Conservation (phyloP, 78 protist genomes). For the Cyanophora paradoxa region DNA sequence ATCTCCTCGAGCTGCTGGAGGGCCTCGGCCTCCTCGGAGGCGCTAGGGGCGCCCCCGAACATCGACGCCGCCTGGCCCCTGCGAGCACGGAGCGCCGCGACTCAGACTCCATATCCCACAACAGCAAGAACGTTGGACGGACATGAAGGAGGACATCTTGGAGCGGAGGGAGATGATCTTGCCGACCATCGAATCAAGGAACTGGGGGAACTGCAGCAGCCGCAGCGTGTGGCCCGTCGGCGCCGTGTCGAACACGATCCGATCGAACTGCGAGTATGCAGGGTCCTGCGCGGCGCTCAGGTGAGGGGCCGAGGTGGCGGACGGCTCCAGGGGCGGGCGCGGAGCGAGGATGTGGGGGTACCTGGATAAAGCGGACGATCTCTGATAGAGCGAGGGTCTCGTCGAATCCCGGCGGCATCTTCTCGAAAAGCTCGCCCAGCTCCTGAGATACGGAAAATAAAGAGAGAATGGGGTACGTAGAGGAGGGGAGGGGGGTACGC, state of each 20-base stretch:
- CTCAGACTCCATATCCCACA: background rate
- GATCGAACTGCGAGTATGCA: background rate
- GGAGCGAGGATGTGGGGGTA: background rate
- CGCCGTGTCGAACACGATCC: constrained; percentile 18
- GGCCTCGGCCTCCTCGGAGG: background rate
- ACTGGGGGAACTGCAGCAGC: constrained; percentile 5
- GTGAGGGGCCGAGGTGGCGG: background rate
- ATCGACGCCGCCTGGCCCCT: background rate
- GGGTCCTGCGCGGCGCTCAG: background rate
- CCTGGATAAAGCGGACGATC: background rate
- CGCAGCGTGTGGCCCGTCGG: constrained; percentile 25
- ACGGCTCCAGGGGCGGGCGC: background rate
- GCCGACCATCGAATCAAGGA: background rate
- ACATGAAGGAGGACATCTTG: background rate
- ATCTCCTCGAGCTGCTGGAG: background rate
- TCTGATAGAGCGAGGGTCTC: constrained; percentile 4
- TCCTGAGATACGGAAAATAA: no score
- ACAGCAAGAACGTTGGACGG: background rate
- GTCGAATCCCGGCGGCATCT: constrained; percentile 5
- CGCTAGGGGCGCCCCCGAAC: background rate
- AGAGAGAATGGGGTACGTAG: no score
- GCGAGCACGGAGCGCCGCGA: background rate
- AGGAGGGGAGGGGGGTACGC: no score
- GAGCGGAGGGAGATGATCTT: background rate
- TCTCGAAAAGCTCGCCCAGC: no score